phyloP scores from a whole-genome alignment of 768 basidiomycete genomes.

The Pulveroboletus frians region DNA sequence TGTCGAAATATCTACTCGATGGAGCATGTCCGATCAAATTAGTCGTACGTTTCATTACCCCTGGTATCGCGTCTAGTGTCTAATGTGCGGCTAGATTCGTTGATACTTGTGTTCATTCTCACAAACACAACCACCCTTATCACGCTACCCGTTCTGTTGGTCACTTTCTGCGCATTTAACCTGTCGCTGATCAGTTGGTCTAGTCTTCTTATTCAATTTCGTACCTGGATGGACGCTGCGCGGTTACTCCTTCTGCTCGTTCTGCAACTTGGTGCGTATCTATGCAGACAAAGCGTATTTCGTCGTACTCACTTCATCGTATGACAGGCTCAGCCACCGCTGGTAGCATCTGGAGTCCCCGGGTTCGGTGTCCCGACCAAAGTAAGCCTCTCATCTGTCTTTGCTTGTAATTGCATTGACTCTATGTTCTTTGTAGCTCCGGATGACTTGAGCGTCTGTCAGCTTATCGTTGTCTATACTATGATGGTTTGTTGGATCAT shows the following conservation, averaged over 20 bases:
- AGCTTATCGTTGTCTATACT: slow-evolving; percentile 44
- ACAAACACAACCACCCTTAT: slow-evolving; percentile 37
- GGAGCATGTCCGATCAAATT: slow-evolving; percentile 39
- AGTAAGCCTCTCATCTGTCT: slow-evolving; percentile 27
- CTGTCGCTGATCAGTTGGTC: background rate
- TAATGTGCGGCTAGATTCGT: slow-evolving; percentile 21
- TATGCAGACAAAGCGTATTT: background rate
- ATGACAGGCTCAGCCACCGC: slow-evolving; percentile 38
- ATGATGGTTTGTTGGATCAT: slow-evolving; percentile 49
- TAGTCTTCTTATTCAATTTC: slow-evolving; percentile 45
- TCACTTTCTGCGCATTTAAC: slow-evolving; percentile 5
- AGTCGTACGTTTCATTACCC: slow-evolving; percentile 37
- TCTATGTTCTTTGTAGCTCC: slow-evolving; percentile 25
- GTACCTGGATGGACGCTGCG: slow-evolving; percentile 50
- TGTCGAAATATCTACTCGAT: slow-evolving; percentile 41
- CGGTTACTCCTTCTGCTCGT: slow-evolving; percentile 43
- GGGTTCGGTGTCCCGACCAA: slow-evolving; percentile 39
- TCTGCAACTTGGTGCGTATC: slow-evolving; percentile 42
- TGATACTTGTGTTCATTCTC: slow-evolving; percentile 43
- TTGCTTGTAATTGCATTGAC: background rate
- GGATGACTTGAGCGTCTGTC: slow-evolving; percentile 42
- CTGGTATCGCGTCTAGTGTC: background rate
- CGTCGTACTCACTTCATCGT: background rate
- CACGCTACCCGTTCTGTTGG: slow-evolving; percentile 41
- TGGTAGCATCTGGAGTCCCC: slow-evolving; percentile 40